phyloP scores from a whole-genome alignment of 139 green algal species.

The Picochlorum sp. region DNA sequence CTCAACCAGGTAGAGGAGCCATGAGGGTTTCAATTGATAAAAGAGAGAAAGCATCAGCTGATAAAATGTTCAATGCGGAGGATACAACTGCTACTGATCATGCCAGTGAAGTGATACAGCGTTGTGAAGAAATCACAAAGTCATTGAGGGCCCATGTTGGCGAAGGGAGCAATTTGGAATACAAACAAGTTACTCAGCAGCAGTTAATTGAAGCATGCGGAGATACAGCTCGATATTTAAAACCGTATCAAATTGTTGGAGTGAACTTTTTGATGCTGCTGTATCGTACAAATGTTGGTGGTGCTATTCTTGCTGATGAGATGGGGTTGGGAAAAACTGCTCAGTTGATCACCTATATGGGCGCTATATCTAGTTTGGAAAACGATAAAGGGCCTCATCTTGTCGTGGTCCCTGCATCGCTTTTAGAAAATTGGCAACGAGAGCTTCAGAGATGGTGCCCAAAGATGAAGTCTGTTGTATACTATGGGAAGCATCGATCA shows the following conservation, averaged over 20 bases:
- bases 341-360: conserved; percentile 79
- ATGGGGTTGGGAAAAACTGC: conserved; percentile 83
- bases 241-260: conserved; percentile 87
- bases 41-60: conserved; percentile 2
- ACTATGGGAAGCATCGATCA: conserved; percentile 66
- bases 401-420: conserved; percentile 56
- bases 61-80: conserved; percentile 25
- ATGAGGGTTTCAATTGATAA: conserved; percentile 33
- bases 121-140: conserved; percentile 39
- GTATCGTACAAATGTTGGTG: conserved; percentile 39
- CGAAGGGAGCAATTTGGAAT: conserved; percentile 5
- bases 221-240: conserved; percentile 49
- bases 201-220: conserved; percentile 43
- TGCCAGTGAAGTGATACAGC: conserved; percentile 30
- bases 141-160: conserved; percentile 25
- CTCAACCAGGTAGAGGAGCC: not conserved
- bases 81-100: conserved; percentile 24
- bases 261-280: conserved; percentile 92
- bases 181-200: conserved; percentile 27
- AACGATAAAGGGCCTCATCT: conserved; percentile 47
- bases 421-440: conserved; percentile 88
- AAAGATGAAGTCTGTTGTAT: conserved; percentile 45
- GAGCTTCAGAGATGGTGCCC: conserved; percentile 72
- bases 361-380: conserved; percentile 22
- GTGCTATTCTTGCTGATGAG: conserved; percentile 15